Conservation (phyloP, 2,329 filamentous ascomycete genomes). For the Beauveria scarabaeidicola region DNA sequence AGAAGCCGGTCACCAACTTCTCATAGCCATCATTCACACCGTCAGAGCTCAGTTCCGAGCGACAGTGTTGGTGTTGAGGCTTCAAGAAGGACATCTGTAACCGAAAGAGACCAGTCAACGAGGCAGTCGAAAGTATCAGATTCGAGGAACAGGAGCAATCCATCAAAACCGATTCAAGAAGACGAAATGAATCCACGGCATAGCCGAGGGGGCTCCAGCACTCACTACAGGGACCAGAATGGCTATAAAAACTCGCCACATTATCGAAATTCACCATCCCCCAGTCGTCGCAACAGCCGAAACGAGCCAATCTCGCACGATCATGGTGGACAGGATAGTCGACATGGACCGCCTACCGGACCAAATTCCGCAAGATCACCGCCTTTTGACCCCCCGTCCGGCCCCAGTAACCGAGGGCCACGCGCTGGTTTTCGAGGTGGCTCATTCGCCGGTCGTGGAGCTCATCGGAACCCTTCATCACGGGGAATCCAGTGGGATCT, state of each 20-base stretch:
- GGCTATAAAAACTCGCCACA: constrained; percentile 19
- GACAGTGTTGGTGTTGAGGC: constrained; percentile 28
- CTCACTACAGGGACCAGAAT: constrained; percentile 3
- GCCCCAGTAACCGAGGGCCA: constrained; percentile 43
- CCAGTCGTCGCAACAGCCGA: constrained; percentile 18
- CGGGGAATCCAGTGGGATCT: constrained; percentile 65
- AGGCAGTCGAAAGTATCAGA: constrained; percentile 22
- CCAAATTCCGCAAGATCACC: constrained; percentile 33
- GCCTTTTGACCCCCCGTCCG: constrained; percentile 48
- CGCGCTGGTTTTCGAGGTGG: constrained; percentile 43
- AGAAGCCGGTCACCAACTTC: constrained; percentile 19
- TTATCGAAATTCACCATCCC: constrained; percentile 33
- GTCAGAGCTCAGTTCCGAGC: background rate
- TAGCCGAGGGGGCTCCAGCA: constrained; percentile 30
- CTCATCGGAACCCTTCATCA: constrained; percentile 52
- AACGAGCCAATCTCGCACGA: constrained; percentile 13
- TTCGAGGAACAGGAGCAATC: constrained; percentile 29
- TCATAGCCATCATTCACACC: constrained; percentile 14
- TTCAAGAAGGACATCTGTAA: constrained; percentile 28
- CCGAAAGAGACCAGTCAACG: constrained; percentile 23
- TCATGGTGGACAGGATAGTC: constrained; percentile 42
- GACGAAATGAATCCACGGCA: constrained; percentile 40
- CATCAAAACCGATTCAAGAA: constrained; percentile 42
- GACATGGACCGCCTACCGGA: constrained; percentile 44
- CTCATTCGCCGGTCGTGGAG: constrained; percentile 35